Conservation (phyloP, 108 stramenopile species). For the Aurantiochytrium sp. region DNA sequence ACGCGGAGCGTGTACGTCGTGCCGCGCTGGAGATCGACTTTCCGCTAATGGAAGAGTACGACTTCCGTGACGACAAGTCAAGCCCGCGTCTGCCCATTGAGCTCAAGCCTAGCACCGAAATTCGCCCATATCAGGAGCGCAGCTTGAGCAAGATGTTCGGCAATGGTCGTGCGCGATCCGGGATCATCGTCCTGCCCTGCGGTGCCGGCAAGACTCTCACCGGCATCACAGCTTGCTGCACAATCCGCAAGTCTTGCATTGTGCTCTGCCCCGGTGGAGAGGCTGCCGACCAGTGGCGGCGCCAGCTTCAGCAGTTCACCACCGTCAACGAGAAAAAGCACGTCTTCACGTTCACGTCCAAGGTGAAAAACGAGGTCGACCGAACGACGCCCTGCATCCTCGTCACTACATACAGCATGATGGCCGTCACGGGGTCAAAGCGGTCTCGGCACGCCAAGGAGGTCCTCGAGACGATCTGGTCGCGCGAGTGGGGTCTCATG, state of each 20-base stretch:
- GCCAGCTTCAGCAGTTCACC: slow-evolving; percentile 85
- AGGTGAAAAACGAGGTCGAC: slow-evolving; percentile 81
- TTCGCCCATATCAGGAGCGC: slow-evolving; percentile 93
- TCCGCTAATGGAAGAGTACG: slow-evolving; percentile 85
- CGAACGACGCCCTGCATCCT: slow-evolving; percentile 74
- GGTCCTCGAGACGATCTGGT: slow-evolving; percentile 78
- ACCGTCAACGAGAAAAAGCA: slow-evolving; percentile 75
- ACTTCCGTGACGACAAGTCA: slow-evolving; percentile 81
- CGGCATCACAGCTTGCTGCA: slow-evolving; percentile 94
- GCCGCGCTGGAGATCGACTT: slow-evolving; percentile 15
- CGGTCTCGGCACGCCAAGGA: slow-evolving; percentile 75
- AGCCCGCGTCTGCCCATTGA: slow-evolving; percentile 83
- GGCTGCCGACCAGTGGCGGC: slow-evolving; percentile 94
- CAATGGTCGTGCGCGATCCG: slow-evolving; percentile 93
- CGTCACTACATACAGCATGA: slow-evolving; percentile 96
- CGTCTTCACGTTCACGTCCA: slow-evolving; percentile 82
- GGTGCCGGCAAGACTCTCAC: slow-evolving; percentile 97
- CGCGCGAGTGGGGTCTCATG: slow-evolving; percentile 95
- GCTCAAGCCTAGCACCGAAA: slow-evolving; percentile 83
- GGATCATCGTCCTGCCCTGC: slow-evolving; percentile 98
- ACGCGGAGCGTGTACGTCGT: not conserved
- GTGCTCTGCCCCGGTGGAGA: slow-evolving; percentile 92
- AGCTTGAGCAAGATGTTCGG: slow-evolving; percentile 85
- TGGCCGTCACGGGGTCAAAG: slow-evolving; percentile 72
- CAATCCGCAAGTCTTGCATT: slow-evolving; percentile 86